A percentile compares a stretch with the other conserved stretches of the same genome.
Conservation (phyloP, 208 protist genomes). For the Vickermania ingenoplastis region DNA sequence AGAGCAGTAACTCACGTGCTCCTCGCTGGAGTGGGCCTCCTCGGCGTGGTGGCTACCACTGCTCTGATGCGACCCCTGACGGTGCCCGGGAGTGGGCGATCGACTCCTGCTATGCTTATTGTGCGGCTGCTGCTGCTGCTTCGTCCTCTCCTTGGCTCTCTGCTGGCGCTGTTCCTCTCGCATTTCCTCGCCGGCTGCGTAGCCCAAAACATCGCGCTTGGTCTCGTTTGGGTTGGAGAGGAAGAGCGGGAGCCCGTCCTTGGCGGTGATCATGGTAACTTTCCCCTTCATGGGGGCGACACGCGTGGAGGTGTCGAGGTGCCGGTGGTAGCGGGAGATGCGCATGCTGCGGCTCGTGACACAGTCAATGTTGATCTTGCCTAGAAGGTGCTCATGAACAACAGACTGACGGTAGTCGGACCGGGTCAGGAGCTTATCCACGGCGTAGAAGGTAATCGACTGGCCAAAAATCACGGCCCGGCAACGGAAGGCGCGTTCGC, state of each 20-base stretch:
- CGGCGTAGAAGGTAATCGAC: conserved; percentile 58
- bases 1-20: neutral
- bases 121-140: neutral
- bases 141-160: neutral
- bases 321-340: conserved; percentile 74
- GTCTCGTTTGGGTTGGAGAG: conserved; percentile 27
- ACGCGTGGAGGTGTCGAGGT: conserved; percentile 37
- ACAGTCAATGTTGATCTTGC: conserved; percentile 53
- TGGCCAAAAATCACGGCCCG: conserved; percentile 52
- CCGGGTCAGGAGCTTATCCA: conserved; percentile 28
- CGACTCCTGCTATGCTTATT: neutral
- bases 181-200: neutral
- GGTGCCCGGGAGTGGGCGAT: neutral
- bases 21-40: neutral
- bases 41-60: neutral
- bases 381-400: conserved; percentile 43
- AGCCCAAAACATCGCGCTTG: neutral
- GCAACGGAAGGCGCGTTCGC: conserved; percentile 40
- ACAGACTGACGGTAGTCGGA: conserved; percentile 39
- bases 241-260: conserved; percentile 46
- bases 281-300: conserved; percentile 58
- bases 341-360: conserved; percentile 26
- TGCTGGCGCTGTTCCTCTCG: neutral
- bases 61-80: neutral
- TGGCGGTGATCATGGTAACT: conserved; percentile 36